phyloP scores from a whole-genome alignment of 345 rosid genomes.

The Eucalyptus regnans region DNA sequence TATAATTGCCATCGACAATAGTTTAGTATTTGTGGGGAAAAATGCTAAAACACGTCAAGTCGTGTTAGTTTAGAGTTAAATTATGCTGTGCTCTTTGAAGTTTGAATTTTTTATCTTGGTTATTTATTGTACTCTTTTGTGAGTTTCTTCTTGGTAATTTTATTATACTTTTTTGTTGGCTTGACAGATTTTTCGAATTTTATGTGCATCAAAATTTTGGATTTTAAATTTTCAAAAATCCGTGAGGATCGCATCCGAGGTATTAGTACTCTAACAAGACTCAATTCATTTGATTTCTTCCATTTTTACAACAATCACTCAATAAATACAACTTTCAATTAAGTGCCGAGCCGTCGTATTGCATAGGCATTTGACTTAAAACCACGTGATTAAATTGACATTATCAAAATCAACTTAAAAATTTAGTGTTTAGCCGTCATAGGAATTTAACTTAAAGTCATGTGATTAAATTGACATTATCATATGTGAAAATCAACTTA shows the following conservation, averaged over 20 bases:
- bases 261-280: not conserved
- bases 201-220: not conserved
- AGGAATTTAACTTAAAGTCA: not conserved
- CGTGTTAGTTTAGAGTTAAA: rapidly evolving
- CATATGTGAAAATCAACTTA: not conserved
- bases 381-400: not conserved
- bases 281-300: not conserved
- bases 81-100: not conserved
- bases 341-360: not conserved
- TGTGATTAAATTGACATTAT: not conserved
- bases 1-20: not conserved
- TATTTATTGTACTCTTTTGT: not conserved
- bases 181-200: not conserved
- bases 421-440: not conserved
- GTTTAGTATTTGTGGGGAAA: not conserved
- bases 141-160: not conserved
- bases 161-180: not conserved
- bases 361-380: not conserved
- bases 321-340: not conserved
- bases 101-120: not conserved
- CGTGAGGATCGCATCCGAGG: rapidly evolving
- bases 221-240: not conserved
- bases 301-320: not conserved
- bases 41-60: not conserved
- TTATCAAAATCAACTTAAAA: not conserved